A percentile compares a stretch with the other conserved stretches of the same genome.
phyloP scores from a whole-genome alignment of 352 stramenopile species.

The Globisporangium nagaii region DNA sequence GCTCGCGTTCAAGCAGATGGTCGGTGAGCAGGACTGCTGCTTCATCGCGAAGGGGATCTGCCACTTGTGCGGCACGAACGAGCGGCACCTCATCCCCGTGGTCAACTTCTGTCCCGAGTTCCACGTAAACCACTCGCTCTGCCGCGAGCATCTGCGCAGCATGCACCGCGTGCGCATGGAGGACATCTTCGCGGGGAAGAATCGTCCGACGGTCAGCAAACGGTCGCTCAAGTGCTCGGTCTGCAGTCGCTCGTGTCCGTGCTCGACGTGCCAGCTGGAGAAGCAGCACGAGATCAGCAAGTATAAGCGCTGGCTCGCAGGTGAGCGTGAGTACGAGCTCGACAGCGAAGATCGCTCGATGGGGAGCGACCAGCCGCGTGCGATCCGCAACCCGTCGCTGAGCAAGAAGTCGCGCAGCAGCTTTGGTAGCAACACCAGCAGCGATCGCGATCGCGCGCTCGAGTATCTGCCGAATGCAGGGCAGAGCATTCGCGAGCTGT shows the following conservation, averaged over 20 bases:
- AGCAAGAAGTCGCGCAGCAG: constrained; percentile 4
- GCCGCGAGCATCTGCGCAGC: constrained; percentile 66
- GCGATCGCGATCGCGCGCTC: background rate
- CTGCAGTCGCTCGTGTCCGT: constrained; percentile 54
- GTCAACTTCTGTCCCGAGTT: constrained; percentile 75
- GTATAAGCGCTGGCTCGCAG: constrained; percentile 25
- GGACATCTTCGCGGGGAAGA: constrained; percentile 67
- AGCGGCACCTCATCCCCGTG: constrained; percentile 49
- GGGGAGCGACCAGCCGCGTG: constrained; percentile 24
- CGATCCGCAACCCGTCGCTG: background rate
- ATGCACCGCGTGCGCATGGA: constrained; percentile 66
- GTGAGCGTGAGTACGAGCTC: constrained; percentile 11
- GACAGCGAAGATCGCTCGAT: constrained; percentile 26
- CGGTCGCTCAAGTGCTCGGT: constrained; percentile 57
- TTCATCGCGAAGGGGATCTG: constrained; percentile 71
- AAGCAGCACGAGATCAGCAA: constrained; percentile 21
- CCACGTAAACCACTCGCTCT: constrained; percentile 62
- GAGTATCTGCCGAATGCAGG: constrained; percentile 1
- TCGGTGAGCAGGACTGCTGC: constrained; percentile 53
- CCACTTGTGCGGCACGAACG: constrained; percentile 50
- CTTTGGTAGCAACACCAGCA: background rate
- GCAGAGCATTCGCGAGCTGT: background rate
- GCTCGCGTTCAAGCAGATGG: constrained; percentile 51
- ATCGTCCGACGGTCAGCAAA: constrained; percentile 59
- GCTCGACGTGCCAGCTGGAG: constrained; percentile 40